Evolutionary conservation across 139 green algal species (phyloP).

Genomic region (Chlamydomonas eustigma): DNA sequence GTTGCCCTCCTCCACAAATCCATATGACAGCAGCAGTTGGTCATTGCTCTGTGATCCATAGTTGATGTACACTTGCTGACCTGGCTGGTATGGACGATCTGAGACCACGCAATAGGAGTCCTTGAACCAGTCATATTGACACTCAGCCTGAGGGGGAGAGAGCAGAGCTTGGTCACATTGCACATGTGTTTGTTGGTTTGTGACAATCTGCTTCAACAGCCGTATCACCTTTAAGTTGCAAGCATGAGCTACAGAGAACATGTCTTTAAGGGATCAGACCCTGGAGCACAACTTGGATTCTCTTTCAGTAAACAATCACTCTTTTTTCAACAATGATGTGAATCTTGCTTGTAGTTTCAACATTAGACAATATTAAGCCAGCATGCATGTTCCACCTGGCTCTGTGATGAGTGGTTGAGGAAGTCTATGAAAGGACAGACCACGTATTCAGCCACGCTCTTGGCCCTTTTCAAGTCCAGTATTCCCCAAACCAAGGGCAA

Average conservation of each 20-base stretch:
- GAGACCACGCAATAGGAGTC: conserved; percentile 2
- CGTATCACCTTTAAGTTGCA: too few relatives aligned
- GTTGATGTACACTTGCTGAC: conserved; percentile 36
- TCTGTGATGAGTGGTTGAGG: conserved; percentile 25
- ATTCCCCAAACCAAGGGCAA: not conserved
- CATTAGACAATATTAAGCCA: too few relatives aligned
- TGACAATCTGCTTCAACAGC: too few relatives aligned
- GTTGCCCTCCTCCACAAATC: conserved; percentile 6
- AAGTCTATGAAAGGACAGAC: conserved; percentile 31
- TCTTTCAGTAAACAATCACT: too few relatives aligned
- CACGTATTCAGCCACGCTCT: conserved; percentile 10
- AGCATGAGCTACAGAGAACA: too few relatives aligned
- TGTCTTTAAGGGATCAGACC: too few relatives aligned
- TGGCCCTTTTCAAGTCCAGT: not conserved
- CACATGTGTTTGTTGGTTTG: too few relatives aligned
- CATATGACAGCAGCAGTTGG: conserved; percentile 21
- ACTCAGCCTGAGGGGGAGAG: conserved; percentile 3
- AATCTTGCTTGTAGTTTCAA: too few relatives aligned
- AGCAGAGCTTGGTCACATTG: too few relatives aligned
- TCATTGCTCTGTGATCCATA: conserved; percentile 33
- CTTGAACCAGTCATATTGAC: not conserved
- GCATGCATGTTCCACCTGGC: too few relatives aligned
- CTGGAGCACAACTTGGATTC: too few relatives aligned
- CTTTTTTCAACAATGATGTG: too few relatives aligned
- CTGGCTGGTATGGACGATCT: not conserved